These are phyloP conservation scores for Penicillium paradoxum DNA, from an alignment of 495 filamentous ascomycete species.

Conservation along the genomic window DNA sequence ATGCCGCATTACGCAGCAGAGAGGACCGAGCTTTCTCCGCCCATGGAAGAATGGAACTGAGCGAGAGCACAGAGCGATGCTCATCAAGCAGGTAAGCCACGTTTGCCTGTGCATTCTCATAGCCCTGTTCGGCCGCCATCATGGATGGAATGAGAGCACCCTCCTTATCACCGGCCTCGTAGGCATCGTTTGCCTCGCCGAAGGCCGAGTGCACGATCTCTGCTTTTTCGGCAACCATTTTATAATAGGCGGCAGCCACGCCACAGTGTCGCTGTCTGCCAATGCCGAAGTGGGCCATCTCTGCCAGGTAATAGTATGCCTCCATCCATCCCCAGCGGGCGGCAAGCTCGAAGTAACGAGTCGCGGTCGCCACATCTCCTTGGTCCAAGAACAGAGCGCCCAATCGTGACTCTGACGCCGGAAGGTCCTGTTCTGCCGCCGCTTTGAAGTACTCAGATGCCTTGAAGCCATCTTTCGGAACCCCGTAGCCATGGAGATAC, in stretches of 20 bases:
- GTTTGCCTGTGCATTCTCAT: conserved; percentile 88
- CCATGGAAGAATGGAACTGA: conserved; percentile 44
- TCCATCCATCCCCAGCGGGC: conserved; percentile 85
- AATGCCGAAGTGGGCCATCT: conserved; percentile 77
- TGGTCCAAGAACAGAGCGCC: conserved; percentile 89
- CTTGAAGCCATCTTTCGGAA: conserved; percentile 64
- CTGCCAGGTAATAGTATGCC: conserved; percentile 91
- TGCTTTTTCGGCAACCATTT: conserved; percentile 86
- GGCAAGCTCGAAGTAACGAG: conserved; percentile 87
- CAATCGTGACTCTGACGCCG: conserved; percentile 76
- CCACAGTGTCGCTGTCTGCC: conserved; percentile 76
- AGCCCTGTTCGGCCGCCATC: conserved; percentile 94
- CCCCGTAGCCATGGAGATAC: conserved; percentile 79
- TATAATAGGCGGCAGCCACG: conserved; percentile 84
- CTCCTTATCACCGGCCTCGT: conserved; percentile 79
- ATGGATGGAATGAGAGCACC: conserved; percentile 78
- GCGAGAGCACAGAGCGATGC: conserved; percentile 57
- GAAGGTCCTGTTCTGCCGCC: conserved; percentile 78
- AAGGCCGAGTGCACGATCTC: conserved; percentile 82
- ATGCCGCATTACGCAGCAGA: conserved; percentile 62
- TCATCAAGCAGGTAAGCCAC: conserved; percentile 90
- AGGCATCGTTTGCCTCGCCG: conserved; percentile 78
- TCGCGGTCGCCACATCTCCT: conserved; percentile 69
- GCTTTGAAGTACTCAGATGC: conserved; percentile 79
- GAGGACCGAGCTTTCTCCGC: conserved; percentile 33